These are phyloP conservation scores for Inga laurina DNA, from an alignment of 306 rosid species.

Conservation along the genomic window DNA sequence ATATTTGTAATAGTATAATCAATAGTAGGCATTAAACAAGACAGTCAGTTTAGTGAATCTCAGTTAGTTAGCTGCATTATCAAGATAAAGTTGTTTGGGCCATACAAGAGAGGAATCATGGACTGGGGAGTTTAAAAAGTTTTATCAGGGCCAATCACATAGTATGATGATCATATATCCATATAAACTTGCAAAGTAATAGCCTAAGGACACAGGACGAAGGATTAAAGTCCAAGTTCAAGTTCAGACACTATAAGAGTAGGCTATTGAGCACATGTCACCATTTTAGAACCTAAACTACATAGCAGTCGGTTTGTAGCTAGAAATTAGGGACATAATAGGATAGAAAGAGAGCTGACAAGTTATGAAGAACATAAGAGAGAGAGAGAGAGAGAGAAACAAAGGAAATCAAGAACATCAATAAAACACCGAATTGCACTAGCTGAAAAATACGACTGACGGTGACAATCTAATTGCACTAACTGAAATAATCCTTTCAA, in stretches of 20 bases:
- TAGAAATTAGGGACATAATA: background rate
- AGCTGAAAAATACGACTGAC: background rate
- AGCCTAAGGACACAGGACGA: constrained; percentile 8
- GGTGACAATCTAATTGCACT: background rate
- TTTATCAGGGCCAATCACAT: background rate
- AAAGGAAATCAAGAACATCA: background rate
- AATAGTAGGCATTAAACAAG: constrained; percentile 5
- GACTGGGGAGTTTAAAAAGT: background rate
- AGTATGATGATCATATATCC: constrained; percentile 7
- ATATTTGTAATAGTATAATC: background rate
- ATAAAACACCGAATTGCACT: background rate
- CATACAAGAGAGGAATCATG: constrained; percentile 5
- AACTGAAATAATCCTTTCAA: background rate
- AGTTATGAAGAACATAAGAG: background rate
- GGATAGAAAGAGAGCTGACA: background rate
- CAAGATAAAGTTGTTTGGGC: background rate
- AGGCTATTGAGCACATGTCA: background rate
- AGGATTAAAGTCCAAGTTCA: background rate
- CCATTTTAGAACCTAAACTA: background rate
- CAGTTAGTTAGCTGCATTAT: background rate
- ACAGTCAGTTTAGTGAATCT: background rate
- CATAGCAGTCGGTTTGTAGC: constrained; percentile 7
- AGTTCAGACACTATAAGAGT: background rate
- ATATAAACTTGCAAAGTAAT: constrained; percentile 1
- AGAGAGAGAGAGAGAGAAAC: background rate